Evolutionary conservation across 805 yeast genomes (phyloP).

Genomic region (Candida hungchunana): DNA sequence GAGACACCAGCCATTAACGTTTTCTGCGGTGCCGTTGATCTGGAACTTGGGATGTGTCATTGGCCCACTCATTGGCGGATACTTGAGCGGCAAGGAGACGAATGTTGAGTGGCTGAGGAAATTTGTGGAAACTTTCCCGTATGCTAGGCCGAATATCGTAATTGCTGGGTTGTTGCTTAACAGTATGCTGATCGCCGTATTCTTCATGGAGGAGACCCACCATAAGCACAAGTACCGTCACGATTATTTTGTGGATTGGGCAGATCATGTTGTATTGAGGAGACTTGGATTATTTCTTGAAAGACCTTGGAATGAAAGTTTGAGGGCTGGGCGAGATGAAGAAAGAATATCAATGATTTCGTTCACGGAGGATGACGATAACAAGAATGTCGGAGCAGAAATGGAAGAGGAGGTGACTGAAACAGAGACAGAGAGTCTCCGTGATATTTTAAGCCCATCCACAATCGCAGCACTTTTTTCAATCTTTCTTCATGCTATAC

Average conservation of each 20-base stretch:
- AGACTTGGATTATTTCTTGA: no score
- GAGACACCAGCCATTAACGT: conserved; percentile 58
- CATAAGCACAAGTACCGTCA: conserved; percentile 32
- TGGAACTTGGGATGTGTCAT: conserved; percentile 58
- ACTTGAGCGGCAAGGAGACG: conserved; percentile 37
- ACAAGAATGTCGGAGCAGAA: background rate
- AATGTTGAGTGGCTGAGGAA: conserved; percentile 23
- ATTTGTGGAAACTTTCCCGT: conserved; percentile 39
- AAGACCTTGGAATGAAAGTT: no score
- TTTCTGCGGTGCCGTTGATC: conserved; percentile 54
- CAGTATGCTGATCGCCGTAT: conserved; percentile 35
- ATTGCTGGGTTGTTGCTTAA: conserved; percentile 35
- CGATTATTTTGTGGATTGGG: conserved; percentile 43
- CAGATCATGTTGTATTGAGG: conserved; percentile 30
- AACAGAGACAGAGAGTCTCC: background rate
- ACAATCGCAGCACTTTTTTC: conserved; percentile 9
- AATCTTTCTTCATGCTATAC: conserved; percentile 8
- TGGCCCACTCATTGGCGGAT: conserved; percentile 59
- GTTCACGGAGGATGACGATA: no score
- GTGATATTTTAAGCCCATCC: conserved; percentile 8
- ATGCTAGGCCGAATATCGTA: conserved; percentile 48
- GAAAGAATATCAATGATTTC: no score
- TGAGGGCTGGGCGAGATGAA: no score
- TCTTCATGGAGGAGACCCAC: conserved; percentile 54
- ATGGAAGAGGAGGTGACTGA: conserved; percentile 1